Evolutionary conservation across 2,329 filamentous ascomycete species (phyloP).

Genomic region (Orbilia blumenaviensis): DNA sequence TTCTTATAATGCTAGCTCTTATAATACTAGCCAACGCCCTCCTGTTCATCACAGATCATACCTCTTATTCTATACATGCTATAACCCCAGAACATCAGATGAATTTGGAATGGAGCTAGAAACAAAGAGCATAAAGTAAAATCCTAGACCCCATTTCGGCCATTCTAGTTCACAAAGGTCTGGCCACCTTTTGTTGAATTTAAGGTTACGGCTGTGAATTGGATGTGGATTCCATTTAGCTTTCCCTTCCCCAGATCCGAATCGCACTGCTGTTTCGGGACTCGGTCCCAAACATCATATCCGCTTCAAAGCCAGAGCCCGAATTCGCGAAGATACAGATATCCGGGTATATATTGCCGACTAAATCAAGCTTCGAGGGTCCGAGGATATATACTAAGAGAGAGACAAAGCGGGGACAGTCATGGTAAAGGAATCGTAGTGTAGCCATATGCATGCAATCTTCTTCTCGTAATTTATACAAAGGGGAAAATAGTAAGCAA

Average conservation of each 20-base stretch:
- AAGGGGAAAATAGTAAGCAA: slow-evolving; percentile 25
- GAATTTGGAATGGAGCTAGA: neutral
- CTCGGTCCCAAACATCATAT: too few species aligned
- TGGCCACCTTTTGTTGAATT: slow-evolving; percentile 5
- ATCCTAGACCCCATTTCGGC: too few species aligned
- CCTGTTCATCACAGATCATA: too few species aligned
- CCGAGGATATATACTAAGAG: too few species aligned
- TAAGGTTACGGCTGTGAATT: neutral
- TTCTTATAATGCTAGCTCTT: too few species aligned
- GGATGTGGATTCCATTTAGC: neutral
- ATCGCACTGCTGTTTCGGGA: slow-evolving; percentile 32
- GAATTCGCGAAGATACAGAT: too few species aligned
- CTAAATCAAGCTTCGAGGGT: too few species aligned
- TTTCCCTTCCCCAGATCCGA: slow-evolving; percentile 29
- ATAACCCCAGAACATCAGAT: neutral
- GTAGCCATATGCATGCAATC: slow-evolving; percentile 11
- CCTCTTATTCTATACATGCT: too few species aligned
- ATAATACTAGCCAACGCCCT: too few species aligned
- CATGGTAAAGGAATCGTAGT: slow-evolving; percentile 8
- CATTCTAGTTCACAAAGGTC: neutral
- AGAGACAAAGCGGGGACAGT: neutral
- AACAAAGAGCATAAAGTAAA: too few species aligned
- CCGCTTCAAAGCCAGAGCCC: too few species aligned
- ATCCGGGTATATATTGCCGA: too few species aligned
- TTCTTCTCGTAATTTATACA: slow-evolving; percentile 46